Conservation (phyloP, 371 early-diverging fungal genomes). For the Dichotomocladium elegans region DNA sequence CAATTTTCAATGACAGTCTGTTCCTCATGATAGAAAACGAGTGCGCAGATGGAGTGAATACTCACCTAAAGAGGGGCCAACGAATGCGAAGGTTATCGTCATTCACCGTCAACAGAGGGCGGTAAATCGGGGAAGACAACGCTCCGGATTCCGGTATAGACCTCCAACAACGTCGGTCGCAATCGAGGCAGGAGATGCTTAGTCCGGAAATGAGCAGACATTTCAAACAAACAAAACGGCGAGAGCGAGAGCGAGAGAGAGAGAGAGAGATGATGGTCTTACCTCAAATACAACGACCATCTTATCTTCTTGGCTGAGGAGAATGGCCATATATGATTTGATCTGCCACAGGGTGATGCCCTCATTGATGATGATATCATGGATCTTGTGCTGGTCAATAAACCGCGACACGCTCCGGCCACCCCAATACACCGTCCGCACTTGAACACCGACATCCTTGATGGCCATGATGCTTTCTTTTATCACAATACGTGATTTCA, state of each 20-base stretch:
- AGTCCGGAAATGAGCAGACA: not conserved
- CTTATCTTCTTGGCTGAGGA: conserved; percentile 55
- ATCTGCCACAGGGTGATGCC: conserved; percentile 74
- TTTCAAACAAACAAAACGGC: not conserved
- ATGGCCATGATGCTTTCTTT: conserved; percentile 60
- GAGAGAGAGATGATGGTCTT: no score
- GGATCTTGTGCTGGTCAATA: conserved; percentile 59
- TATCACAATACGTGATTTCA: not conserved
- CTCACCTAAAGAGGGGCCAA: no score
- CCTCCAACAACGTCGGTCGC: conserved; percentile 46
- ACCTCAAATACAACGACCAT: conserved; percentile 75
- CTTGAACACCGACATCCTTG: conserved; percentile 67
- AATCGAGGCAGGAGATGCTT: conserved; percentile 56
- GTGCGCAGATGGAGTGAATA: no score
- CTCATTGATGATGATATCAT: conserved; percentile 71
- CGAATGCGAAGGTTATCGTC: no score
- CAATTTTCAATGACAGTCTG: no score
- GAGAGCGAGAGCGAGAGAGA: no score
- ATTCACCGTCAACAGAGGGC: not conserved
- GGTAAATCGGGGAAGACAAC: conserved; percentile 46
- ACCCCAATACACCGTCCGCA: conserved; percentile 57
- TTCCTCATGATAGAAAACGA: no score
- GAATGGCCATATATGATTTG: conserved; percentile 69
- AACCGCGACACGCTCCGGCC: conserved; percentile 55
- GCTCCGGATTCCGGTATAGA: conserved; percentile 52